Evolutionary conservation across 805 yeast genomes (phyloP).

Genomic region (Metschnikowia koreensis): DNA sequence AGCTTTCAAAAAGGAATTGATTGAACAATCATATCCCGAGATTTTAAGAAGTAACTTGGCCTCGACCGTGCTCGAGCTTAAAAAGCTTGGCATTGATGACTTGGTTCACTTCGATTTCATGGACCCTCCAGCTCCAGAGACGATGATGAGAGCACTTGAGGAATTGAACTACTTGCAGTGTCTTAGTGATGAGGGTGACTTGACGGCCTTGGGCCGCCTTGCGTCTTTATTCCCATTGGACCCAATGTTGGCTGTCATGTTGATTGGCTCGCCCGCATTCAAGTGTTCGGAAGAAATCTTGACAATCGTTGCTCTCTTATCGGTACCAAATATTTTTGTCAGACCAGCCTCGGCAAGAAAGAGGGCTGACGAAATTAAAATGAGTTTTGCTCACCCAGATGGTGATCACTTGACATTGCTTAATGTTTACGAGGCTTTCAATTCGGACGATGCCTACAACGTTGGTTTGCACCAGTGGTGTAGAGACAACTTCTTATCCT

Average conservation of each 20-base stretch:
- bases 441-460: slow-evolving; percentile 67
- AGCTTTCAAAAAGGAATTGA: slow-evolving; percentile 89
- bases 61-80: slow-evolving; percentile 86
- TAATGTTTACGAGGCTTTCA: slow-evolving; percentile 83
- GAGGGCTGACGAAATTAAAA: slow-evolving; percentile 88
- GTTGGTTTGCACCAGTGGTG: slow-evolving; percentile 82
- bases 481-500: slow-evolving; percentile 81
- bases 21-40: slow-evolving; percentile 95
- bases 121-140: slow-evolving; percentile 99
- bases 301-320: slow-evolving; percentile 82
- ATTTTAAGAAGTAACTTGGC: slow-evolving; percentile 88
- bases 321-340: slow-evolving; percentile 92
- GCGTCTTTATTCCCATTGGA: slow-evolving; percentile 94
- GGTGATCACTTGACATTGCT: slow-evolving; percentile 93
- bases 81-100: slow-evolving; percentile 92
- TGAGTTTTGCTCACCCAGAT: slow-evolving; percentile 84
- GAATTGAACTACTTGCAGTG: slow-evolving; percentile 89
- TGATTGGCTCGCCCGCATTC: slow-evolving; percentile 83
- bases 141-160: slow-evolving; percentile 98
- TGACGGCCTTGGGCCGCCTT: slow-evolving; percentile 84
- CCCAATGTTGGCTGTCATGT: slow-evolving; percentile 91
- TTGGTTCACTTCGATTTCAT: slow-evolving; percentile 96
- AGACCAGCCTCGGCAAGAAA: slow-evolving; percentile 87
- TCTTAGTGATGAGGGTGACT: slow-evolving; percentile 85
- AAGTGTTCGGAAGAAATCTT: slow-evolving; percentile 86